A percentile compares a stretch with the other conserved stretches of the same genome.
Conservation (phyloP, 148 eudicot genomes). For the Fagopyrum tataricum region DNA sequence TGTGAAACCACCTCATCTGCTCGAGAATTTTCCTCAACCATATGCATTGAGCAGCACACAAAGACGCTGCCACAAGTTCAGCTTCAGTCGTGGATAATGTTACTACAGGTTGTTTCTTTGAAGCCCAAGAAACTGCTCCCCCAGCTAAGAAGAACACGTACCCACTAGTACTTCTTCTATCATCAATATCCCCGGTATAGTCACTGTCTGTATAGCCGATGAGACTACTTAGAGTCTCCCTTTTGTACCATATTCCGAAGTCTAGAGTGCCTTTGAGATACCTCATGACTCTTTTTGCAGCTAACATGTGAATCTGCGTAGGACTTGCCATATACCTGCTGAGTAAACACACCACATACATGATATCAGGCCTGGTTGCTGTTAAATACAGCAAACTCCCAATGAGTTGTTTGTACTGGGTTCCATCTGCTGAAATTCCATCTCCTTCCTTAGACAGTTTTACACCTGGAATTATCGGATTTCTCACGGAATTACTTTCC, state of each 20-base stretch:
- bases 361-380: too few species aligned
- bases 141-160: conserved; percentile 4
- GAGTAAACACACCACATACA: too few species aligned
- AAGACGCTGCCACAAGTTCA: too few species aligned
- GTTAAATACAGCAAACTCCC: too few species aligned
- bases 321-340: too few species aligned
- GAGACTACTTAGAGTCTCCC: neutral
- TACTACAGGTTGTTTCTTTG: conserved; percentile 16
- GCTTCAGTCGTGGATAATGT: too few species aligned
- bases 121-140: conserved; percentile 12
- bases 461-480: neutral
- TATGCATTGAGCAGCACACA: too few species aligned
- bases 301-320: neutral
- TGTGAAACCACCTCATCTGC: too few species aligned
- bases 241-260: neutral
- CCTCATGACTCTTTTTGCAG: conserved; percentile 11
- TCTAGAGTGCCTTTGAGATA: conserved; percentile 16
- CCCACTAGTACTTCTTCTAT: conserved; percentile 11
- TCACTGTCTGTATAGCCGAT: neutral
- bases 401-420: too few species aligned
- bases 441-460: neutral
- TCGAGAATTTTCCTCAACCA: neutral
- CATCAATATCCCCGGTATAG: conserved; percentile 15
- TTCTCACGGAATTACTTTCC: neutral
- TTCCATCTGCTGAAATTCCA: neutral